Percentiles rank a stretch among this genome's conserved stretches.
Evolutionary conservation across 768 basidiomycete species (phyloP).

Genomic region (Mycena olivaceomarginata): DNA sequence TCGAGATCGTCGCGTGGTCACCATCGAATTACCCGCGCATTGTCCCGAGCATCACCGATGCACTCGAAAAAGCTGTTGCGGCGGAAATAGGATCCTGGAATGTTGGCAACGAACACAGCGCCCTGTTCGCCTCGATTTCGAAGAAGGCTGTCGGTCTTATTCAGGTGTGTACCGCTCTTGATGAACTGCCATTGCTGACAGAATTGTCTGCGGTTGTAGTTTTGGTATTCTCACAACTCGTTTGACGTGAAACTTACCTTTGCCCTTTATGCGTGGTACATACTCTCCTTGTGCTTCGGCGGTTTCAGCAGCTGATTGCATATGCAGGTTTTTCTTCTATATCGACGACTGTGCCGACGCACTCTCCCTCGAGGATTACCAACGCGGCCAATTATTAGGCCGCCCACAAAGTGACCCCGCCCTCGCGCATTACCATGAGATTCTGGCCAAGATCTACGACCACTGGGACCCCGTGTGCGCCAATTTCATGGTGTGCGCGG

Average conservation of each 20-base stretch:
- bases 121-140: not conserved
- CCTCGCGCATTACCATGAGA: no score
- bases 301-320: not conserved
- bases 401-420: no score
- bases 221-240: slow-evolving; percentile 44
- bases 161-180: not conserved
- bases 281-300: not conserved
- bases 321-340: slow-evolving; percentile 14
- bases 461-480: no score
- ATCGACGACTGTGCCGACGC: slow-evolving; percentile 32
- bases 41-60: not conserved
- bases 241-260: slow-evolving; percentile 44
- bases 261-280: slow-evolving; percentile 48
- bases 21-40: not conserved
- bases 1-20: not conserved
- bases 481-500: no score
- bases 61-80: slow-evolving; percentile 2
- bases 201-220: slow-evolving; percentile 21
- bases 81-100: slow-evolving; percentile 8
- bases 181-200: not conserved
- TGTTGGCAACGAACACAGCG: not conserved
- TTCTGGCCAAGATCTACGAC: no score
- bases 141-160: slow-evolving; percentile 12
- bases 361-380: no score
- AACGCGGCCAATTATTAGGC: no score